These are phyloP conservation scores for Pyrus pyrifolia DNA, from an alignment of 306 rosid genomes.

Conservation along the genomic window DNA sequence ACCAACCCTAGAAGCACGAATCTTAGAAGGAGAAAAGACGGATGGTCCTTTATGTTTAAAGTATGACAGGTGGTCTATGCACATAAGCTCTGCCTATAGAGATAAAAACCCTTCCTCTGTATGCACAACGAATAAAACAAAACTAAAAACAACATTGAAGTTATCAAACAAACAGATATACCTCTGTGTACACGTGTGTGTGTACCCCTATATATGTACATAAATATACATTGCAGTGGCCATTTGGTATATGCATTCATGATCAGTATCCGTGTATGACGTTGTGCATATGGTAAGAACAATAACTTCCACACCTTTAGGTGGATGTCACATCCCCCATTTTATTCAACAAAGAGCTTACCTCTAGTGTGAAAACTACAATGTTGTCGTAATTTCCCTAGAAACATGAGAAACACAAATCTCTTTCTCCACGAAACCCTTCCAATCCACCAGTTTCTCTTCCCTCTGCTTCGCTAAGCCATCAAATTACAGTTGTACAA, in stretches of 20 bases:
- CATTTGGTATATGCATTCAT: neutral
- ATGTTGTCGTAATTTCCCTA: neutral
- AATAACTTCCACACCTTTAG: neutral
- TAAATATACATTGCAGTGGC: neutral
- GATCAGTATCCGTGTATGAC: neutral
- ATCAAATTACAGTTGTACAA: neutral
- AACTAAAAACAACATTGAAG: neutral
- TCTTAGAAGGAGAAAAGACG: neutral
- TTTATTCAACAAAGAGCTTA: neutral
- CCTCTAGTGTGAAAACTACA: neutral
- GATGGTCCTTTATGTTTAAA: neutral
- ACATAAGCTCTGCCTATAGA: neutral
- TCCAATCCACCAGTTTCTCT: neutral
- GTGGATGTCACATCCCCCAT: neutral
- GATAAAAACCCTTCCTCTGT: neutral
- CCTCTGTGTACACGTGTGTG: neutral
- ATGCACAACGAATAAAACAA: neutral
- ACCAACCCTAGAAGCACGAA: neutral
- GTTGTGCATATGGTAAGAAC: neutral
- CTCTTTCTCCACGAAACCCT: neutral
- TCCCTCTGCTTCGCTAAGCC: neutral
- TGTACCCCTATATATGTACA: neutral
- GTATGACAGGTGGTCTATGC: neutral
- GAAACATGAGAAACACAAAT: neutral
- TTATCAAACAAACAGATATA: neutral